Evolutionary conservation across 345 rosid species (phyloP).

Genomic region (Arabidopsis thaliana): TAIR10.1 NC_003070.9:8483001-8483500

Average conservation of each 20-base stretch:
- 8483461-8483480: neutral
- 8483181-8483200: neutral
- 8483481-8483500: neutral
- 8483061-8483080: no score
- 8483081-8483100: no score
- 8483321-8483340: neutral
- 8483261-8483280: neutral
- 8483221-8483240: conserved; percentile 2
- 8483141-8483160: neutral
- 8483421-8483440: conserved; percentile 13
- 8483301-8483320: neutral
- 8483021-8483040: neutral
- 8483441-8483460: neutral
- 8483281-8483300: neutral
- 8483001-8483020: neutral
- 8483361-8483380: neutral
- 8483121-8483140: no score
- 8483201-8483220: neutral
- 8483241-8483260: neutral
- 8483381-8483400: neutral
- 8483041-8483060: neutral
- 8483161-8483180: conserved; percentile 23
- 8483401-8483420: conserved; percentile 2
- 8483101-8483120: no score
- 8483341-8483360: neutral